Evolutionary conservation across 306 rosid genomes (phyloP).

Genomic region (Rosa chinensis): DNA sequence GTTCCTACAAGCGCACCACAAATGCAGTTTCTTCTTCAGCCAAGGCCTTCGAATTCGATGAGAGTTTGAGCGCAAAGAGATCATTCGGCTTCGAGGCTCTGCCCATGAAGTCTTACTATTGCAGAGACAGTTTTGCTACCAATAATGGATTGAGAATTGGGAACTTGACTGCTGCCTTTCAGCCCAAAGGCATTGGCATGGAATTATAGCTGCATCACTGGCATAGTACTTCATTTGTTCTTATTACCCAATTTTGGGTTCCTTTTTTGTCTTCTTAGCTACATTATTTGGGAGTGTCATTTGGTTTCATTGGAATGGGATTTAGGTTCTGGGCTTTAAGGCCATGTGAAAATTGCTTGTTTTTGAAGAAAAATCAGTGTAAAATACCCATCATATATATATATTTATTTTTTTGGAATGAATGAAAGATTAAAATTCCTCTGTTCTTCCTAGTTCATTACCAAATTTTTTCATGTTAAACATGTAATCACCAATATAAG

Average conservation of each 20-base stretch:
- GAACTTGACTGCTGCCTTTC: conserved; percentile 51
- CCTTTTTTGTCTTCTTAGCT: background rate
- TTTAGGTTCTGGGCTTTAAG: background rate
- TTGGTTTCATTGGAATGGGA: no score
- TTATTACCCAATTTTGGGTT: background rate
- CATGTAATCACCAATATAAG: conserved; percentile 34
- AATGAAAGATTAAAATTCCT: background rate
- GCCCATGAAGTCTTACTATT: conserved; percentile 25
- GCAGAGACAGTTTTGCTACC: conserved; percentile 43
- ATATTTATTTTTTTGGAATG: background rate
- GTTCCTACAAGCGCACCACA: conserved; percentile 65
- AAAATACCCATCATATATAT: background rate
- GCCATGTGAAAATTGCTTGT: background rate
- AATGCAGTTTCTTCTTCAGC: conserved; percentile 38
- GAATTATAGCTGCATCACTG: background rate
- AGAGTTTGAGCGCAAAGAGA: conserved; percentile 23
- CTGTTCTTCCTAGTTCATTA: background rate
- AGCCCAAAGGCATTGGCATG: background rate
- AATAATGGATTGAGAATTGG: conserved; percentile 51
- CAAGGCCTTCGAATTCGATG: background rate
- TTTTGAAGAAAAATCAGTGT: background rate
- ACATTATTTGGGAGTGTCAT: background rate
- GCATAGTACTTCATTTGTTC: background rate
- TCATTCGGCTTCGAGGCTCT: conserved; percentile 42
- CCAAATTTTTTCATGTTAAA: background rate